These are phyloP conservation scores for Cyclospora cayetanensis DNA, from an alignment of 169 alveolate species.

Conservation along the genomic window DNA sequence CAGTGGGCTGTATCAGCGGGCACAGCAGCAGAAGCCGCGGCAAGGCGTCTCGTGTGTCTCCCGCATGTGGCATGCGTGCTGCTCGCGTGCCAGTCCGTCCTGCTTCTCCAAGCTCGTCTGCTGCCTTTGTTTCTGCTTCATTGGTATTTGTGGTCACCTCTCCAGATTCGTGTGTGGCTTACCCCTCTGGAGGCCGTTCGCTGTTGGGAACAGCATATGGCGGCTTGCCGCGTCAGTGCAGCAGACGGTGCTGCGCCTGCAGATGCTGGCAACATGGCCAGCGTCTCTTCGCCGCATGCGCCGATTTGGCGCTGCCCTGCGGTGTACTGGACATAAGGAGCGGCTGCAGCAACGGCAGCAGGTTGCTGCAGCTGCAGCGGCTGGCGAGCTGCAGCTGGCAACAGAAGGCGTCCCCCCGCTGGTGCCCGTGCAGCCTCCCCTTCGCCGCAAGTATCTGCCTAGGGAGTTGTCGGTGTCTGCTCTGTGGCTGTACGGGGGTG, in stretches of 20 bases:
- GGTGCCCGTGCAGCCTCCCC: conserved; percentile 37
- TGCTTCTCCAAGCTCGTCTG: not conserved
- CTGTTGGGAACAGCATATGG: not conserved
- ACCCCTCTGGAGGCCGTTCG: conserved; percentile 25
- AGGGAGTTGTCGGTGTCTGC: conserved; percentile 26
- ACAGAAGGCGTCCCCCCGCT: not conserved
- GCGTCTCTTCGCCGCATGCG: conserved; percentile 26
- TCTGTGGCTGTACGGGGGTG: conserved; percentile 21
- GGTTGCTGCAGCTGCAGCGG: conserved; percentile 32
- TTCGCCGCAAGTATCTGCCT: not conserved
- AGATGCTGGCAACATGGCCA: conserved; percentile 29
- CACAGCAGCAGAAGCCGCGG: not conserved
- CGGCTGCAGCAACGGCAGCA: conserved; percentile 52
- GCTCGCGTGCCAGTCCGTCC: not conserved
- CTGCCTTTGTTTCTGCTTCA: not conserved
- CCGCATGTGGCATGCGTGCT: not conserved
- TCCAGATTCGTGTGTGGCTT: not conserved
- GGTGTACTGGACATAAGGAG: not conserved
- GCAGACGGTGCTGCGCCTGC: not conserved
- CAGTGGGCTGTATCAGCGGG: not conserved
- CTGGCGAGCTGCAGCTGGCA: conserved; percentile 7
- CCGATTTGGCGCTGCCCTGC: conserved; percentile 5
- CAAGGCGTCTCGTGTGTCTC: not conserved
- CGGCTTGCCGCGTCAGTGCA: conserved; percentile 24
- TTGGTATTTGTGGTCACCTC: not conserved